Base-by-base conservation (phyloP, 2,329 filamentous ascomycete genomes). In the Monosporascus sp. region DNA sequence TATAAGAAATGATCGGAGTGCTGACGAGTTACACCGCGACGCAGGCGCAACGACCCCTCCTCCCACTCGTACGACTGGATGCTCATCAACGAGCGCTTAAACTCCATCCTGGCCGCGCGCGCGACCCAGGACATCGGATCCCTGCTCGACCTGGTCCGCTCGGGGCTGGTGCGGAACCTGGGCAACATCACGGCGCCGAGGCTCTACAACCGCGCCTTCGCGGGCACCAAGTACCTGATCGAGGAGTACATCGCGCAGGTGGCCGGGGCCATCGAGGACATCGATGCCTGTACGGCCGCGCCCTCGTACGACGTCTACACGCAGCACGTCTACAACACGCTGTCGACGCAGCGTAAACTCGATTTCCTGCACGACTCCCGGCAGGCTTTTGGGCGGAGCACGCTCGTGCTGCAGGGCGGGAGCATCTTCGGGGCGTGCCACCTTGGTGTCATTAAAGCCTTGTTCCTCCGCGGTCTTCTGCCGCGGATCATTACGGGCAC, bases 401-500 rank as follows among this genome's bases (percentile, higher is more conserved):
- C 89, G 1, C 77, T 97, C 24, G 87, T 97, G 5, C 72, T 97
- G 1, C 91, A 97, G 68, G 92, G 92, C 47, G 92, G 93, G 15
- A 89, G 90, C 43, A 93, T 96, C 53, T 96, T 97, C 63, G 92
- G 92, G 2, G 73, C 96, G 9, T 96, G 90, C 63, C 93, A 97
- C 69, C 70, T 97, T 5, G 92, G 92, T 6, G 90, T 97, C 6
- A 89, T 96, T 39, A 96, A 93, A 66, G 91, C 91, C 2, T 74
- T 97, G 41, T 89, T 92, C 70, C 72, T 91, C 37, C 82, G 88
- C 27, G 89, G 89, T 0, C 73, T 97, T 17, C 76, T 97, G 46
- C 93, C 94, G 4, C 83, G 90, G 44, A 96, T 97, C 62, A 92
- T 97, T 61, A 90, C 90, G 0, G 93, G 93, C 8, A 96, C 90